Conservation (phyloP, 2,329 filamentous ascomycete genomes). For the Botrytis hyacinthi region DNA sequence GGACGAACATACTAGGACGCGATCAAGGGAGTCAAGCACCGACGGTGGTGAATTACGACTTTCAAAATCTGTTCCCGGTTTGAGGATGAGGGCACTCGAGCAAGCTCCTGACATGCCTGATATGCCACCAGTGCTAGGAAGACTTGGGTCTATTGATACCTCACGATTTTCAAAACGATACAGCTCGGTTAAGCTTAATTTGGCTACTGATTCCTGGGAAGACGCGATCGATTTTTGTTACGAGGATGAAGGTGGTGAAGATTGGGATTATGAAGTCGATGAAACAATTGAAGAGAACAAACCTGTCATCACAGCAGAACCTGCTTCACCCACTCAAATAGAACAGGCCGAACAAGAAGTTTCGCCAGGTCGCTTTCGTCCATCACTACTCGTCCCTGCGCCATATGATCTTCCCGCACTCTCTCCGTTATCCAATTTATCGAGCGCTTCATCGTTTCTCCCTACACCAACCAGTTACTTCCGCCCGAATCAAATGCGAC, state of each 20-base stretch:
- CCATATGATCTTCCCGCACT: slow-evolving; percentile 35
- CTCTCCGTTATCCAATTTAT: slow-evolving; percentile 35
- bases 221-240: slow-evolving; percentile 71
- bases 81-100: slow-evolving; percentile 39
- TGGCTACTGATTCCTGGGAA: slow-evolving; percentile 54
- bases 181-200: neutral
- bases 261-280: slow-evolving; percentile 67
- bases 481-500: slow-evolving; percentile 29
- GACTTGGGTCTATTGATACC: slow-evolving; percentile 5
- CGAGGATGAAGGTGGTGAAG: slow-evolving; percentile 64
- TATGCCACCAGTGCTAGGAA: slow-evolving; percentile 11
- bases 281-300: slow-evolving; percentile 52
- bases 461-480: slow-evolving; percentile 30
- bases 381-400: slow-evolving; percentile 35
- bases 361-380: slow-evolving; percentile 34
- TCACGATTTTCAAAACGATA: neutral
- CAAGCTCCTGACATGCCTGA: slow-evolving; percentile 15
- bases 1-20: slow-evolving; percentile 43
- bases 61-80: slow-evolving; percentile 36
- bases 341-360: slow-evolving; percentile 27
- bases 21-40: slow-evolving; percentile 31
- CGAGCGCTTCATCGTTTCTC: slow-evolving; percentile 28
- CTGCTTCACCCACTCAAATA: slow-evolving; percentile 30
- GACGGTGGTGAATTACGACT: slow-evolving; percentile 33
- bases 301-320: slow-evolving; percentile 29